Evolutionary conservation across 352 stramenopile genomes (phyloP), one percentile per base, ranked within the genome.

Genomic region (Phytophthora pini): DNA sequence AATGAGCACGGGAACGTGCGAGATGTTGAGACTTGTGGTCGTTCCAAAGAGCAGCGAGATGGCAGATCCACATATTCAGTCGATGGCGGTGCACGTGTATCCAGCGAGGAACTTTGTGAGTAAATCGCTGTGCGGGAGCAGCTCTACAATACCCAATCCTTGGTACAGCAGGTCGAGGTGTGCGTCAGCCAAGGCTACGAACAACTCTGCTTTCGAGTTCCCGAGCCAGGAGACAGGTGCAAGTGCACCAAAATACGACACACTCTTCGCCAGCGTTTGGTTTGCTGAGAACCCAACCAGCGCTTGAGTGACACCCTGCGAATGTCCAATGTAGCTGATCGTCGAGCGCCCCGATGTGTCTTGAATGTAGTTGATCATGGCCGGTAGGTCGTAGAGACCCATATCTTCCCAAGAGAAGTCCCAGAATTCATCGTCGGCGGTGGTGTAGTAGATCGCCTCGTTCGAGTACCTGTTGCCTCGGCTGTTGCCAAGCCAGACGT

Each of bases 401-500:
- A 85, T 85, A n/a, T 84, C 56, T 52, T 82, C 70, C 76, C 74
- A 88, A 2, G 59, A 70, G 40, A 85, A 85, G 20, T 88, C 65
- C 76, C 79, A 84, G 62, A 82, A 85, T 47, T 61, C 59, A 9
- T 67, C 48, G 45, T 82, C 68, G 15, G 52, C 52, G 7, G 49
- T 68, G 15, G 70, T 61, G 54, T 80, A 79, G 56, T 80, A 56
- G 38, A 80, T 24, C 45, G 79, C 72, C 44, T 71, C 46, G 34
- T 70, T 71, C 12, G 79, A 88, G 74, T 75, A 88, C 24, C 74
- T 88, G 54, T 73, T 84, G 32, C 74, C 74, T 44, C 79, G 65
- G 45, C 74, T 85, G 62, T 85, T 85, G 59, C 79, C 79, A 3
- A 88, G 74, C 79, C 76, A 85, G n/a, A 88, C 79, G 20, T 88